Evolutionary conservation across 78 protist species (phyloP).

Genomic region (Pigoraptor vietnamica): DNA sequence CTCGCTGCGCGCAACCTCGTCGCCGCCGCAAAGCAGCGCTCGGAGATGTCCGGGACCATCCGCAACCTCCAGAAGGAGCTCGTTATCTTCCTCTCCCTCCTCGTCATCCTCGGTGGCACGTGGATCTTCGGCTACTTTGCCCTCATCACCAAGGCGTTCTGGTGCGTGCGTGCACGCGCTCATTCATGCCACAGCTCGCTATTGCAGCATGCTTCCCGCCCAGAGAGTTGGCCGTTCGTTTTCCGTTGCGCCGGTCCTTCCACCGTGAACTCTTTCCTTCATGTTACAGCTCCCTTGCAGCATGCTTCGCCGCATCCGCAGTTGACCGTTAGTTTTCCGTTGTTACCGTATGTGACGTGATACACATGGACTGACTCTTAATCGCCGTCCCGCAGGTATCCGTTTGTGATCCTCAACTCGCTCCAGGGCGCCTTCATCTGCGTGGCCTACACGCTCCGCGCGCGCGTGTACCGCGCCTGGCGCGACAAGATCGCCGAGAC

Average conservation of each 20-base stretch:
- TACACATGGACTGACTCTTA: not conserved
- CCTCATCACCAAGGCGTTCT: not conserved
- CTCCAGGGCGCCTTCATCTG: not conserved
- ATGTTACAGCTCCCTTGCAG: too few relatives aligned
- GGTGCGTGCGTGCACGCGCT: not conserved
- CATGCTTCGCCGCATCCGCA: too few relatives aligned
- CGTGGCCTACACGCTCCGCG: not conserved
- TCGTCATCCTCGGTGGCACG: not conserved
- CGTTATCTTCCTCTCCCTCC: not conserved
- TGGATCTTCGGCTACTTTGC: not conserved
- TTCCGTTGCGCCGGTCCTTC: not conserved
- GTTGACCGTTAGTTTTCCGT: not conserved
- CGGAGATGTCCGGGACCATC: not conserved
- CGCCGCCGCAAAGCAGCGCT: not conserved
- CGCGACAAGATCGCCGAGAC: not conserved
- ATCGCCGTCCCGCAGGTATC: not conserved
- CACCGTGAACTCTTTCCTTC: too few relatives aligned
- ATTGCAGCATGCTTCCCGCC: not conserved
- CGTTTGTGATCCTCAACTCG: not conserved
- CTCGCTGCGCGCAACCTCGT: not conserved
- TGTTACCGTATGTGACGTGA: not conserved
- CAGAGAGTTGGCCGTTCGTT: not conserved
- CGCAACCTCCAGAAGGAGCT: not conserved
- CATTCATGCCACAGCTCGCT: not conserved
- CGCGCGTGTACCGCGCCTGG: not conserved